These are phyloP conservation scores for Trypanosoma congolense DNA, from an alignment of 208 protist species.

Conservation along the genomic window DNA sequence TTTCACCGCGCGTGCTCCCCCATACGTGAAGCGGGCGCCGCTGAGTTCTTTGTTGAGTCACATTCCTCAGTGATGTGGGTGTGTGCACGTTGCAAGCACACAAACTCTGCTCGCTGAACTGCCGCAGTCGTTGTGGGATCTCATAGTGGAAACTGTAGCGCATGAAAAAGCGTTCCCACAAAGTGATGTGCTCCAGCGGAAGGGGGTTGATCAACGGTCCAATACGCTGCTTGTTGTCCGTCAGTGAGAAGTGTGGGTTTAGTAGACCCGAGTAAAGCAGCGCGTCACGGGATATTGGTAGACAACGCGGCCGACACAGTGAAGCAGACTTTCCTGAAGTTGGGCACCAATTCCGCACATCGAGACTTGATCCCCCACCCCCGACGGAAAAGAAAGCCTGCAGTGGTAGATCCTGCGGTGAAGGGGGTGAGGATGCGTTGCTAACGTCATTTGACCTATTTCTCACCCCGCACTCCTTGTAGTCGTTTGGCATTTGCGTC, in stretches of 20 bases:
- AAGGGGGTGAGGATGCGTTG: not conserved
- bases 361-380: not conserved
- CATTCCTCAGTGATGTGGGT: not conserved
- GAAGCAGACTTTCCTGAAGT: constrained; percentile 1
- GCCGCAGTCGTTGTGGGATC: constrained; percentile 22
- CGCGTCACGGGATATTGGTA: constrained; percentile 38
- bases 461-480: not conserved
- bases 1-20: too few species aligned
- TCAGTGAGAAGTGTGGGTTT: constrained; percentile 47
- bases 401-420: not conserved
- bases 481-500: not conserved
- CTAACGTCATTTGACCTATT: not conserved
- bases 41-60: not conserved
- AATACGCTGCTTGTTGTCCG: constrained; percentile 31
- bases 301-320: constrained; percentile 15
- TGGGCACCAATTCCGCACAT: not conserved
- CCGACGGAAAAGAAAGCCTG: not conserved
- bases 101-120: constrained; percentile 14
- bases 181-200: constrained; percentile 17
- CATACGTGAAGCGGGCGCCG: too few species aligned
- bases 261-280: constrained; percentile 38
- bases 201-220: constrained; percentile 48
- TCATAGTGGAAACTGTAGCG: constrained; percentile 40
- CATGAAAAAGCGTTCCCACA: constrained; percentile 38
- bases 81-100: constrained; percentile 1